Evolutionary conservation across 2,329 filamentous ascomycete genomes (phyloP).

Genomic region (Xylariales sp.): DNA sequence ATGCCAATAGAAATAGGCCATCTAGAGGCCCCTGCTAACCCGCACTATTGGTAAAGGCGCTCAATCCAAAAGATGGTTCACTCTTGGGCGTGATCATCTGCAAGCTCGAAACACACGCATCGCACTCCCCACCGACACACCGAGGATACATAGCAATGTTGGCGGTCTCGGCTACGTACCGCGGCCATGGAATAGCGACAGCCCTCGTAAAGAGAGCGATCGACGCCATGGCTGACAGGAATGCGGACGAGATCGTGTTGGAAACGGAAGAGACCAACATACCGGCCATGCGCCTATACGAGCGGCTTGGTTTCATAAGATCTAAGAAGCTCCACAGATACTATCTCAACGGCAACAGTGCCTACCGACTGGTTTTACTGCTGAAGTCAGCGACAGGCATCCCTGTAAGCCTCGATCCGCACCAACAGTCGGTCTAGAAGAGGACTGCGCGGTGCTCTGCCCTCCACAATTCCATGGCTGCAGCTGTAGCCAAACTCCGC

Average conservation of each 20-base stretch:
- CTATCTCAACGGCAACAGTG: constrained; percentile 94
- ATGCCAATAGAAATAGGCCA: no score
- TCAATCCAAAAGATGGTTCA: constrained; percentile 54
- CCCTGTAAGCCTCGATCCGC: neutral
- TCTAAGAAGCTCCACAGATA: constrained; percentile 93
- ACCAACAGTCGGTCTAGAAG: neutral
- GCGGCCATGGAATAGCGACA: constrained; percentile 84
- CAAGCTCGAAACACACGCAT: constrained; percentile 87
- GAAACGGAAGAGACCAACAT: constrained; percentile 94
- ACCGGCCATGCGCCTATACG: constrained; percentile 87
- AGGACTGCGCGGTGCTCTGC: neutral
- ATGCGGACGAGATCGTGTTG: constrained; percentile 90
- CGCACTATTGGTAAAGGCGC: no score
- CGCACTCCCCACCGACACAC: constrained; percentile 67
- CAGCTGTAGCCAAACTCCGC: neutral
- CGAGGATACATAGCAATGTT: constrained; percentile 98
- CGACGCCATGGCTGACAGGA: constrained; percentile 77
- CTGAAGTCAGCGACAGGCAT: constrained; percentile 49
- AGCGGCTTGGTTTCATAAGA: constrained; percentile 83
- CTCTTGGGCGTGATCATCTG: constrained; percentile 90
- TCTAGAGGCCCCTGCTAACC: no score
- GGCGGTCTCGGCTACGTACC: constrained; percentile 75
- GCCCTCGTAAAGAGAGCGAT: constrained; percentile 85
- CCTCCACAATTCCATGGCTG: neutral
- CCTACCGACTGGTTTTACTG: constrained; percentile 81